These are phyloP conservation scores for Citrullus amarus DNA, from an alignment of 306 rosid genomes.

Conservation along the genomic window DNA sequence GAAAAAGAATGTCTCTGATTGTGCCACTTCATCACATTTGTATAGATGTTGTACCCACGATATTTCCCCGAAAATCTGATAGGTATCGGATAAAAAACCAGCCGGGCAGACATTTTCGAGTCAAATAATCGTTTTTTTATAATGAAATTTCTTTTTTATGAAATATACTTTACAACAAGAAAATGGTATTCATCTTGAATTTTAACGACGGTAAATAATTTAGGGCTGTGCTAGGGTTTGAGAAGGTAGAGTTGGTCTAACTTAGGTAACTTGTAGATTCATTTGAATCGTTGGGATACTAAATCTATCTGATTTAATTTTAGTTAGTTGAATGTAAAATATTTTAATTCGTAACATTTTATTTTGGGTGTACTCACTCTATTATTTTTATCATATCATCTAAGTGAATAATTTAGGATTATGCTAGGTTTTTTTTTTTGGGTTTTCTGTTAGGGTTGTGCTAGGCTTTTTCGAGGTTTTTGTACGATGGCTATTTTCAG, in stretches of 20 bases:
- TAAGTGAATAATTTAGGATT: background rate
- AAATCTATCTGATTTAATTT: no score
- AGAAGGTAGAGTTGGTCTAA: no score
- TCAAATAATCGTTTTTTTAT: background rate
- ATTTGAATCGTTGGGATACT: no score
- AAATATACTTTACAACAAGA: background rate
- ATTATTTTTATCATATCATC: background rate
- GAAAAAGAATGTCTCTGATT: background rate
- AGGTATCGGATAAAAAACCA: background rate
- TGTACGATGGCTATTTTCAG: no score
- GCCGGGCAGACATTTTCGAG: background rate
- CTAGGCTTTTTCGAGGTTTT: no score
- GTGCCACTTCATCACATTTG: background rate
- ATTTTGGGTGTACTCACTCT: no score
- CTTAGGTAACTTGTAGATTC: no score
- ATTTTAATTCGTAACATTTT: no score
- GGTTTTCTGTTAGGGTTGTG: no score
- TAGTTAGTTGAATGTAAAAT: no score
- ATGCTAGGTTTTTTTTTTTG: background rate
- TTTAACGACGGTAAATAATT: background rate
- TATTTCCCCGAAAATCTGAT: background rate
- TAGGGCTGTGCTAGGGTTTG: no score
- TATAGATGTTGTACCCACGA: background rate
- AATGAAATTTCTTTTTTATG: no score
- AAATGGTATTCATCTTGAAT: background rate